Evolutionary conservation across 176 grass and related monocot species (phyloP).

Genomic region (Oryza coarctata): DNA sequence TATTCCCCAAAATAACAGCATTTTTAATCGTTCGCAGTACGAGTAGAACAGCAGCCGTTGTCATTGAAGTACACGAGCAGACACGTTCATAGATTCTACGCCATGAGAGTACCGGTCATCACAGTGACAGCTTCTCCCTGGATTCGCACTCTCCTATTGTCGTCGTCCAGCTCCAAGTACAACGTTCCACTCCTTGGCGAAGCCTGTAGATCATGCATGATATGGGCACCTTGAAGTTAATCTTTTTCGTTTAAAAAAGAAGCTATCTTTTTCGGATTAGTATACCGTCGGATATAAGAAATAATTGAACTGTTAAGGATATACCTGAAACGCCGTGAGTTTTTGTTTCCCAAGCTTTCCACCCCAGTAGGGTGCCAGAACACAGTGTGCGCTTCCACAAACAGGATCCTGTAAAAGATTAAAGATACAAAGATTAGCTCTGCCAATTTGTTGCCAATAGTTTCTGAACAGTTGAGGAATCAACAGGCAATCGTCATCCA

Average conservation of each 20-base stretch:
- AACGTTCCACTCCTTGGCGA: slow-evolving; percentile 63
- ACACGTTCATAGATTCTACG: slow-evolving; percentile 6
- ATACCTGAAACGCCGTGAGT: slow-evolving; percentile 63
- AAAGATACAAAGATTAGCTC: not conserved
- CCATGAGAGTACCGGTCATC: slow-evolving; percentile 55
- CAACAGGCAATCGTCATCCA: too few species aligned
- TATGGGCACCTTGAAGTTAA: not conserved
- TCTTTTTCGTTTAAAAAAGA: too few species aligned
- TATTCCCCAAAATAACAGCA: not conserved
- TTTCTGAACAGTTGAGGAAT: too few species aligned
- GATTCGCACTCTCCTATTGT: slow-evolving; percentile 51
- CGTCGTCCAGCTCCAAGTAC: slow-evolving; percentile 54
- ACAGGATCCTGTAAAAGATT: slow-evolving; percentile 72
- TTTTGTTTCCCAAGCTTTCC: slow-evolving; percentile 64
- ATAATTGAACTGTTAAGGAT: not conserved
- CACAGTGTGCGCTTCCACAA: slow-evolving; percentile 65
- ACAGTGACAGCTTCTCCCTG: slow-evolving; percentile 69
- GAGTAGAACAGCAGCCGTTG: not conserved
- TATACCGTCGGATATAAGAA: not conserved
- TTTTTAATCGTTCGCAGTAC: not conserved
- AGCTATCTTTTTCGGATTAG: not conserved
- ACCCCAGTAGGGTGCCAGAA: slow-evolving; percentile 71
- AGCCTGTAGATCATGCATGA: slow-evolving; percentile 38
- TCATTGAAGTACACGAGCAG: not conserved
- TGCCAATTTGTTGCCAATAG: not conserved